Conservation (phyloP, 768 basidiomycete genomes). For the Amanita molliuscula region DNA sequence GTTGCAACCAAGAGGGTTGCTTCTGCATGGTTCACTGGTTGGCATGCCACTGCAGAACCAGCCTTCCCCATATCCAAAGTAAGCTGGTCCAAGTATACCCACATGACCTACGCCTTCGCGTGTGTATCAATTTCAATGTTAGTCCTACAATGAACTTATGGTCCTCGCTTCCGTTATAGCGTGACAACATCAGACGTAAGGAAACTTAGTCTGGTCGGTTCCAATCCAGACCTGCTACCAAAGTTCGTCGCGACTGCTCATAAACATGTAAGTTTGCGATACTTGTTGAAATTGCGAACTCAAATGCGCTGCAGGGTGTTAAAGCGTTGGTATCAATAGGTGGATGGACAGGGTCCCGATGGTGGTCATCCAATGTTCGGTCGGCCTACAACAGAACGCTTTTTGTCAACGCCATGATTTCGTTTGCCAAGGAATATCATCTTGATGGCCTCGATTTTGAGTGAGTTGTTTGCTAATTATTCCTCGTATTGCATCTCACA, state of each 20-base stretch:
- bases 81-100: constrained; percentile 59
- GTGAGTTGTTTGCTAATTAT: constrained; percentile 18
- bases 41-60: constrained; percentile 32
- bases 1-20: constrained; percentile 21
- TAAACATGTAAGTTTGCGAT: constrained; percentile 22
- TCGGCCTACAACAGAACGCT: constrained; percentile 47
- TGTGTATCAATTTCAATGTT: constrained; percentile 21
- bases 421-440: constrained; percentile 39
- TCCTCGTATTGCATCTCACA: neutral
- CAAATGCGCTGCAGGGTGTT: constrained; percentile 31
- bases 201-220: constrained; percentile 25
- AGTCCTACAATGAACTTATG: neutral
- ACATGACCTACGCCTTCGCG: constrained; percentile 66
- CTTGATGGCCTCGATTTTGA: constrained; percentile 53
- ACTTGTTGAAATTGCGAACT: neutral
- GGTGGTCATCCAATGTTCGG: constrained; percentile 53
- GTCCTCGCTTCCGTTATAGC: constrained; percentile 12
- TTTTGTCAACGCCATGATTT: constrained; percentile 49
- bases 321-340: constrained; percentile 53
- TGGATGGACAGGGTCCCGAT: constrained; percentile 59
- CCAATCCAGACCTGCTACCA: constrained; percentile 40
- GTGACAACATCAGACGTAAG: constrained; percentile 27
- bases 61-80: constrained; percentile 43
- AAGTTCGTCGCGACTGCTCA: constrained; percentile 44
- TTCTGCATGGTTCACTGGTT: constrained; percentile 62